phyloP scores from a whole-genome alignment of 2,329 filamentous ascomycete genomes.

The Sporothrix phasma region DNA sequence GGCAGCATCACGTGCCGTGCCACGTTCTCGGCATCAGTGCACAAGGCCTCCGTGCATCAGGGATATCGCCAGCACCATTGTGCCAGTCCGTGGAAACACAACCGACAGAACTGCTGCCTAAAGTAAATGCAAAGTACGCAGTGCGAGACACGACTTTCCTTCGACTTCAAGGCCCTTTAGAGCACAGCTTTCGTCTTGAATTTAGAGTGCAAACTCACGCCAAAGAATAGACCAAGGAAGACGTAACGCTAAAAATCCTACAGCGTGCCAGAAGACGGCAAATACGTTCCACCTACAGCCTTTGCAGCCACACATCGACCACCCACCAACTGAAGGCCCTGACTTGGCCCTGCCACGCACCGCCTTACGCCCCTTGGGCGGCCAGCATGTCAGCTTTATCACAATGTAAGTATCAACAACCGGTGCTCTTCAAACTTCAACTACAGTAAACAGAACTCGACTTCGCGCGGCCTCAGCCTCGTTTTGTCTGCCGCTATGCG shows the following conservation, averaged over 20 bases:
- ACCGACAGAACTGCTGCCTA: too few species aligned
- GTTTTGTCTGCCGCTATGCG: conserved; percentile 39
- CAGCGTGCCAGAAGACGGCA: too few species aligned
- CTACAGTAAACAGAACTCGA: conserved; percentile 36
- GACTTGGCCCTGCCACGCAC: not conserved
- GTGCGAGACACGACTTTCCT: not conserved
- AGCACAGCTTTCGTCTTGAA: not conserved
- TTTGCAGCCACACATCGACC: not conserved
- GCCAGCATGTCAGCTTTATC: conserved; percentile 10
- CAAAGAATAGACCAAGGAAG: too few species aligned
- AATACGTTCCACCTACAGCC: too few species aligned
- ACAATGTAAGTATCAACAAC: too few species aligned
- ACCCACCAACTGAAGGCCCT: not conserved
- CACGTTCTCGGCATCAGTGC: not conserved
- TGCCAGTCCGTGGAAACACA: too few species aligned
- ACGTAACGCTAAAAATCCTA: too few species aligned
- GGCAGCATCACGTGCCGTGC: not conserved
- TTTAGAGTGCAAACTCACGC: too few species aligned
- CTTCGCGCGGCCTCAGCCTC: conserved; percentile 36
- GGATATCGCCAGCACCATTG: not conserved
- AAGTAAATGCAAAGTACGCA: too few species aligned
- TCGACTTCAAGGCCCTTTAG: not conserved
- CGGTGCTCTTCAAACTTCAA: too few species aligned
- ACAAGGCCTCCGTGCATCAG: not conserved
- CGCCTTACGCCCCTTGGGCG: conserved; percentile 12